phyloP scores from a whole-genome alignment of 2,329 filamentous ascomycete genomes.

The Aspergillus fischeri region DNA sequence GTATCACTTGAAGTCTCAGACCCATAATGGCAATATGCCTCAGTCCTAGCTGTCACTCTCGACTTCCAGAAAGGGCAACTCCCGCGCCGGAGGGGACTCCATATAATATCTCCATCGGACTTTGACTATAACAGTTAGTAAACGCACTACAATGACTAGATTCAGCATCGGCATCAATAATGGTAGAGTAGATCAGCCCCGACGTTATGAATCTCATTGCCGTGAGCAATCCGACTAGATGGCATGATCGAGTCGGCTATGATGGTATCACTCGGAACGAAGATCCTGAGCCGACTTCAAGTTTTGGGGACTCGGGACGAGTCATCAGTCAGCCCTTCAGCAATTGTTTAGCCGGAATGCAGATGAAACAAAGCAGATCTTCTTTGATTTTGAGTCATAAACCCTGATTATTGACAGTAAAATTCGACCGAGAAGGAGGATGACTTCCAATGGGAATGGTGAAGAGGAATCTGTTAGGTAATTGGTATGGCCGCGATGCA shows the following conservation, averaged over 20 bases:
- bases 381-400: not conserved
- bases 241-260: not conserved
- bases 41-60: not conserved
- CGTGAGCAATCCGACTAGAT: not conserved
- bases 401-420: not conserved
- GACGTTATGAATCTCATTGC: not conserved
- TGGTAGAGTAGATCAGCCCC: not conserved
- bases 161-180: not conserved
- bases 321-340: not conserved
- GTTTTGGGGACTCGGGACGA: not conserved
- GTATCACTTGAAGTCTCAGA: not conserved
- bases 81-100: not conserved
- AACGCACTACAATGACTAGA: not conserved
- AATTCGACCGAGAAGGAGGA: not conserved
- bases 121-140: not conserved
- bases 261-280: not conserved
- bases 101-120: not conserved
- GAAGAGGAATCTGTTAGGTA: constrained; percentile 30
- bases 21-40: too few relatives aligned
- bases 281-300: not conserved
- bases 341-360: not conserved
- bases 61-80: not conserved
- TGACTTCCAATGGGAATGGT: constrained; percentile 12
- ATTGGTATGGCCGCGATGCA: constrained; percentile 19
- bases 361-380: not conserved